Base-by-base conservation (phyloP, 208 protist genomes). In the Phytomonas sp. region DNA sequence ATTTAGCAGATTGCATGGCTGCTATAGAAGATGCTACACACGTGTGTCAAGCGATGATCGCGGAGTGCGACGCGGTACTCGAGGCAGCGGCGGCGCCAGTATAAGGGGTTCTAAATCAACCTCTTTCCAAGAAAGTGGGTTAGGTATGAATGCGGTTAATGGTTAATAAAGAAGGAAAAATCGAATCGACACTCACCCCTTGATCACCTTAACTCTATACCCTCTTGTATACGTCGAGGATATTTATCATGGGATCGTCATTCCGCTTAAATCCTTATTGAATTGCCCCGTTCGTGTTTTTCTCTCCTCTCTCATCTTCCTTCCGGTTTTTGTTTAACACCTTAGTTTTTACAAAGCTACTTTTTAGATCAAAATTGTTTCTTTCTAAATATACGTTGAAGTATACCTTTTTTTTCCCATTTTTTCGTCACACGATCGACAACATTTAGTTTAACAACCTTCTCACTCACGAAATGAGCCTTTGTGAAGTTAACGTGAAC, bases 1-100 rank as follows among this genome's bases (percentile, higher is more conserved):
- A 62, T 17, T 28, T 72, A 29, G 32, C 0, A 20, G 84, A 90
- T 64, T 90, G 79, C 40, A 67, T 80, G 68, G 66, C 79, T 20
- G 66, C 79, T 20, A 64, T 87, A 60, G 66, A 46, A 3, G 81
- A 87, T n/a, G 82, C 73, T 1, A 76, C 79, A 60, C 74, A 87
- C 43, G 51, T 82, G 34, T 89, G 83, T 31, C 84, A 92, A 66
- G 73, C 83, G 7, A 86, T 89, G 68, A 79, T 91, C 28, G 74
- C 85, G 20, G 88, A 94, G 28, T 92, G 88, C 65, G 81, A 87
- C 59, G 81, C 78, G 62, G 75, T 71, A 13, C 73, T 87, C 13
- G 63, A 61, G 4, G 23, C 36, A 51, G 20, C 40, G 13, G 40
- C 40, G 40, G 3, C 40, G 20, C 40, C 40, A 51, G 40, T 2